Evolutionary conservation across 23 red algal genomes (phyloP).

Genomic region (Gracilaria domingensis): DNA sequence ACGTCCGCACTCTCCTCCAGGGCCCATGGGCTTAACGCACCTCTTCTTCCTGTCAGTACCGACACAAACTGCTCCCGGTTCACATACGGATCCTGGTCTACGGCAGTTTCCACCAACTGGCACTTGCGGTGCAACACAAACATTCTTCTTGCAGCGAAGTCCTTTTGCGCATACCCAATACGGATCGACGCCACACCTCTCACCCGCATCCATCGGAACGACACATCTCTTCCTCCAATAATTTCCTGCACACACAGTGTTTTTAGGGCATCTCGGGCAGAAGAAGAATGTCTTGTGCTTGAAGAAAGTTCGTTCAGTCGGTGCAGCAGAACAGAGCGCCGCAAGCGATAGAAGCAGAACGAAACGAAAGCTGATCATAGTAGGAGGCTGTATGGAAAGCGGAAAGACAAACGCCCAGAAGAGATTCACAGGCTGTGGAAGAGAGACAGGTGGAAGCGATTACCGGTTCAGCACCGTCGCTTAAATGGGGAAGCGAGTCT

Average conservation of each 20-base stretch:
- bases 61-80: conserved; percentile 11
- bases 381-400: background rate
- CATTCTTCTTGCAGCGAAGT: background rate
- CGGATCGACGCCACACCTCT: conserved; percentile 9
- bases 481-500: too few species aligned
- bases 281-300: background rate
- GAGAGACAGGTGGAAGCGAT: background rate
- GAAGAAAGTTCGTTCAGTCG: background rate
- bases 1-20: conserved; percentile 15
- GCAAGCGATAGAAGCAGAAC: background rate
- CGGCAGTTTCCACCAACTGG: conserved; percentile 1
- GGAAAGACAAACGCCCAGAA: background rate
- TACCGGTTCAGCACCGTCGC: too few species aligned
- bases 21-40: conserved; percentile 34
- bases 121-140: background rate
- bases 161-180: conserved; percentile 42
- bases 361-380: background rate
- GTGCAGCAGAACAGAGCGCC: background rate
- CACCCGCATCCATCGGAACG: conserved; percentile 11
- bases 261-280: background rate
- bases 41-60: conserved; percentile 26
- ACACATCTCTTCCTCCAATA: conserved; percentile 16
- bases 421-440: background rate
- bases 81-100: conserved; percentile 14
- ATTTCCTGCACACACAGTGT: conserved; percentile 30